These are phyloP conservation scores for Coemansia sp. DNA, from an alignment of 192 early-diverging fungal genomes.

Conservation along the genomic window DNA sequence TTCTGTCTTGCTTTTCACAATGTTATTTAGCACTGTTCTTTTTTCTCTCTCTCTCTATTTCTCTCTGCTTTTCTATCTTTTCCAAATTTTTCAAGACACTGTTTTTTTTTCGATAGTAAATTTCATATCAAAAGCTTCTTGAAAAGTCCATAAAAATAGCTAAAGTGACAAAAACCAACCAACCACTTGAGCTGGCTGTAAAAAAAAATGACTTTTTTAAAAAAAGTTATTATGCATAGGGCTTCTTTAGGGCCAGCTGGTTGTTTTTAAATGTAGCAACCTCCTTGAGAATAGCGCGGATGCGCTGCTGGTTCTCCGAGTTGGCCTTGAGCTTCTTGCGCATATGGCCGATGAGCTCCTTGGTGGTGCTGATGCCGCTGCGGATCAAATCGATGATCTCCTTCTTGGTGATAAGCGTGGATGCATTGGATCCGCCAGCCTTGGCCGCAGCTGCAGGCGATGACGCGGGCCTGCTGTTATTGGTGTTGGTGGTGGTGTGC, in stretches of 20 bases:
- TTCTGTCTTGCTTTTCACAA: background rate
- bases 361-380: conserved; percentile 58
- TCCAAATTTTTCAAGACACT: background rate
- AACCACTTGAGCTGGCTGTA: too few relatives aligned
- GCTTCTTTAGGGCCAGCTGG: conserved; percentile 33
- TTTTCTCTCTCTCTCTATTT: background rate
- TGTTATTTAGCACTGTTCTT: background rate
- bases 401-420: conserved; percentile 60
- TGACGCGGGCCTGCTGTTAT: conserved; percentile 10
- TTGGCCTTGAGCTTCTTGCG: conserved; percentile 63
- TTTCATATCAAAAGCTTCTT: too few relatives aligned
- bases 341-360: conserved; percentile 62
- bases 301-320: conserved; percentile 36
- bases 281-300: conserved; percentile 31
- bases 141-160: too few relatives aligned
- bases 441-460: too few relatives aligned
- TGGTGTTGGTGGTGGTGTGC: too few relatives aligned
- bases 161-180: too few relatives aligned
- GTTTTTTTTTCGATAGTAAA: too few relatives aligned
- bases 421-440: too few relatives aligned
- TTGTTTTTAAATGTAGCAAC: background rate
- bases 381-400: conserved; percentile 65
- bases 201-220: conserved; percentile 1
- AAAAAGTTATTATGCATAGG: background rate
- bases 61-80: background rate